Base-by-base conservation (phyloP, 805 yeast genomes). In the Cyberlindnera xishuangbannaensis region DNA sequence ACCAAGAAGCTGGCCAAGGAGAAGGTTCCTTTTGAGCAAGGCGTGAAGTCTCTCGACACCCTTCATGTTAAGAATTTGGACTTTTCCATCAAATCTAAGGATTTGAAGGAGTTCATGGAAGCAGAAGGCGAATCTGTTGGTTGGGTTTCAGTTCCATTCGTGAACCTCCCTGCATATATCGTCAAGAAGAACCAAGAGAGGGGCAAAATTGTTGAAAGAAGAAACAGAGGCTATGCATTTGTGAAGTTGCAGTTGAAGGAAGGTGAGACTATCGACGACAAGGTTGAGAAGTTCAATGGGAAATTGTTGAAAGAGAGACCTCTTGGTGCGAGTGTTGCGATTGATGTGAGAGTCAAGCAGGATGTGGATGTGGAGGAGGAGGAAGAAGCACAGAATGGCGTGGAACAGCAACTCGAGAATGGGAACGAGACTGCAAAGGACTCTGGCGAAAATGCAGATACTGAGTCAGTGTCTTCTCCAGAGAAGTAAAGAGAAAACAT, bases 311-410 rank as follows among this genome's bases (percentile, higher is more conserved):
- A 74, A 40, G 95, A 82, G 31, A 73, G 83, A 56, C 67, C 65
- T 31, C 61, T 87, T 38, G 61, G 70, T 28, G 85, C 82, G 39
- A 80, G 78, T 44, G 71, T 79, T 47, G 95, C 95, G 15, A 71
- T 83, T 42, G 84, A 79, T 49, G 64, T 78, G 9, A 63, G 68
- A 43, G 47, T 41, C 15, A 47, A 44, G 23, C 26, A 26, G 20
- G 15, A 12, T n/a, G 32, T 21, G 16, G 8, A 21, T 10, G 31
- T 30, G 14, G 36, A 30, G 22, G 41, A 38, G 15, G 46, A 39
- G 18, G 41, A 30, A 24, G 15, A n/a, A 9, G 25, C 18, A 4
- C 16, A 7, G 15, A 27, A 22, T n/a, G n/a, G n/a, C n/a, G n/a
- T n/a, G n/a, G n/a, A n/a, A n/a, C n/a, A n/a, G n/a, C n/a, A n/a